Percentiles rank a stretch among this genome's conserved stretches.
Conservation (phyloP, 441 rosid genomes). For the Codiaeum variegatum region DNA sequence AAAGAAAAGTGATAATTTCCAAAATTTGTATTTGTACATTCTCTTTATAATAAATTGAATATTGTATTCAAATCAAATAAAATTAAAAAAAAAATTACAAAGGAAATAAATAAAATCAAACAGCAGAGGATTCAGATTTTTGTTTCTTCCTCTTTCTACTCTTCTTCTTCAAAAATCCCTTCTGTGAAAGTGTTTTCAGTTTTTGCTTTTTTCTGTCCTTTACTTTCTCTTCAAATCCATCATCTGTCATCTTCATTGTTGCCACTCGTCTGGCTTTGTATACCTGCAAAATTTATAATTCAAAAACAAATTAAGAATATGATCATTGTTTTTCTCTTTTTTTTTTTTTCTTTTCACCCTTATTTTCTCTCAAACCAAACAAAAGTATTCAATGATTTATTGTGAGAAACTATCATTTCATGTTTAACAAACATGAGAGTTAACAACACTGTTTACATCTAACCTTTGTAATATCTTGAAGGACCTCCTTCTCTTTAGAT, state of each 20-base stretch:
- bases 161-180: slow-evolving; percentile 60
- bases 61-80: too few relatives aligned
- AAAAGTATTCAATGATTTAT: too few relatives aligned
- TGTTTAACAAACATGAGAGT: neutral
- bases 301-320: neutral
- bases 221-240: slow-evolving; percentile 77
- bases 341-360: too few relatives aligned
- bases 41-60: too few relatives aligned
- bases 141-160: slow-evolving; percentile 36
- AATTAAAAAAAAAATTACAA: too few relatives aligned
- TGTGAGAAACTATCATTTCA: neutral
- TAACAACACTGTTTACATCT: neutral
- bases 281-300: slow-evolving; percentile 38
- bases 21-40: too few relatives aligned
- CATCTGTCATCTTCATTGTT: slow-evolving; percentile 80
- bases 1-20: too few relatives aligned
- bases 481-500: slow-evolving; percentile 69
- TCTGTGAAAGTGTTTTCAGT: slow-evolving; percentile 50
- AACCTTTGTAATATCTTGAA: slow-evolving; percentile 70
- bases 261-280: slow-evolving; percentile 84
- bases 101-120: too few relatives aligned
- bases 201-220: slow-evolving; percentile 67
- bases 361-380: too few relatives aligned
- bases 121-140: neutral
- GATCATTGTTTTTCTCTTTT: too few relatives aligned